Evolutionary conservation across 1,284 basidiomycete genomes (phyloP).

Genomic region (Quambalaria eucalypti): DNA sequence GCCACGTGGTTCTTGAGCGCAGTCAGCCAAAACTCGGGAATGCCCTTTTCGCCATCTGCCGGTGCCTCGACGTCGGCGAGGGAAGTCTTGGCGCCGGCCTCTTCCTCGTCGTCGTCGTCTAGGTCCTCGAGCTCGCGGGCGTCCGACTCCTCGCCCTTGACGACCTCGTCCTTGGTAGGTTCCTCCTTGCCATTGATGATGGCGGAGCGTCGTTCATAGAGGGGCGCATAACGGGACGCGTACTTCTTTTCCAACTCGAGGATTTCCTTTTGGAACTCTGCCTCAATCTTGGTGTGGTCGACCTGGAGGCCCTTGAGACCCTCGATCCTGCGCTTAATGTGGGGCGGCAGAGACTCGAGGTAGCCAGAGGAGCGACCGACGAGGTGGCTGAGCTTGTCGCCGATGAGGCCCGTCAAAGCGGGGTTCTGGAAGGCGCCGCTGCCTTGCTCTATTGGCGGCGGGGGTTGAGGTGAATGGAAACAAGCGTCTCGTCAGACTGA

Average conservation of each 20-base stretch:
- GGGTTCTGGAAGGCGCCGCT: constrained; percentile 36
- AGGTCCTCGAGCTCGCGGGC: constrained; percentile 53
- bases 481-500: no score
- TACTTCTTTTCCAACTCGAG: constrained; percentile 98
- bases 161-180: constrained; percentile 73
- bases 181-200: constrained; percentile 71
- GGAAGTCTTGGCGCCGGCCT: constrained; percentile 47
- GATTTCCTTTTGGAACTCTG: constrained; percentile 91
- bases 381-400: constrained; percentile 56
- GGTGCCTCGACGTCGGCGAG: constrained; percentile 49
- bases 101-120: constrained; percentile 48
- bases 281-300: constrained; percentile 84
- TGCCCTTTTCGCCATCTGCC: constrained; percentile 54
- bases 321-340: constrained; percentile 76
- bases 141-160: constrained; percentile 61
- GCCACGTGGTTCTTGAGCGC: constrained; percentile 84
- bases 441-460: no score
- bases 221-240: constrained; percentile 69
- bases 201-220: constrained; percentile 75
- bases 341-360: constrained; percentile 72
- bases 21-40: constrained; percentile 97
- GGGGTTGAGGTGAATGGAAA: no score
- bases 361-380: constrained; percentile 75
- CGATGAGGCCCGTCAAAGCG: constrained; percentile 47
- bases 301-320: constrained; percentile 89